These are phyloP conservation scores for Boechera stricta DNA, from an alignment of 345 rosid genomes.

Conservation along the genomic window DNA sequence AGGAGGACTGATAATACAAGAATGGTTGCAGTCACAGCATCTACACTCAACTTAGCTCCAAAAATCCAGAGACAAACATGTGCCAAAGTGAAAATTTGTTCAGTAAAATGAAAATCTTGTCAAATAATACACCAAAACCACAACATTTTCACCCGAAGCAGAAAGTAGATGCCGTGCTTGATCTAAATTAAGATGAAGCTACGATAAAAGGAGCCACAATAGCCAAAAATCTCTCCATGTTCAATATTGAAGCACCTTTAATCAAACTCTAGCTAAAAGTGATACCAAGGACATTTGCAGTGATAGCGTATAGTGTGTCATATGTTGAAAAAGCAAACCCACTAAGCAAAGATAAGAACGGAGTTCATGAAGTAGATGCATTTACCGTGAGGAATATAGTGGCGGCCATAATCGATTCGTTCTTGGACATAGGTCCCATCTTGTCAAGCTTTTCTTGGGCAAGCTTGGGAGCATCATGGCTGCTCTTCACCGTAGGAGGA, in stretches of 20 bases:
- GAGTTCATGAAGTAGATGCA: constrained; percentile 6
- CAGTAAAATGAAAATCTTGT: neutral
- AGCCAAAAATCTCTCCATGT: neutral
- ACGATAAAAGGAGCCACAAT: neutral
- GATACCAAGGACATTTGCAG: neutral
- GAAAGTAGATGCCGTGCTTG: constrained; percentile 18
- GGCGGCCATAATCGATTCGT: constrained; percentile 89
- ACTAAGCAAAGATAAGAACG: neutral
- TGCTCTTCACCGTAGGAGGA: constrained; percentile 89
- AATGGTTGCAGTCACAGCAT: constrained; percentile 99
- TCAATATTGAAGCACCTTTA: neutral
- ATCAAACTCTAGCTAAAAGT: neutral
- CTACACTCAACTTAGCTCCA: constrained; percentile 78
- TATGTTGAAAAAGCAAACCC: neutral
- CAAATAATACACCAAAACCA: constrained; percentile 7
- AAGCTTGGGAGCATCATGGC: constrained; percentile 97
- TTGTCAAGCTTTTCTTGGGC: constrained; percentile 85
- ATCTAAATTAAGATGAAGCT: neutral
- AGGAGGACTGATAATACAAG: constrained; percentile 95
- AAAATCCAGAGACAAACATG: constrained; percentile 98
- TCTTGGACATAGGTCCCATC: constrained; percentile 96
- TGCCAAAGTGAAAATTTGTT: constrained; percentile 17
- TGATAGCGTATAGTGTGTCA: neutral
- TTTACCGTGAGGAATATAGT: constrained; percentile 90
- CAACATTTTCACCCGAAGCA: constrained; percentile 10